Base-by-base conservation (phyloP, 441 rosid genomes). In the Gossypium davidsonii region DNA sequence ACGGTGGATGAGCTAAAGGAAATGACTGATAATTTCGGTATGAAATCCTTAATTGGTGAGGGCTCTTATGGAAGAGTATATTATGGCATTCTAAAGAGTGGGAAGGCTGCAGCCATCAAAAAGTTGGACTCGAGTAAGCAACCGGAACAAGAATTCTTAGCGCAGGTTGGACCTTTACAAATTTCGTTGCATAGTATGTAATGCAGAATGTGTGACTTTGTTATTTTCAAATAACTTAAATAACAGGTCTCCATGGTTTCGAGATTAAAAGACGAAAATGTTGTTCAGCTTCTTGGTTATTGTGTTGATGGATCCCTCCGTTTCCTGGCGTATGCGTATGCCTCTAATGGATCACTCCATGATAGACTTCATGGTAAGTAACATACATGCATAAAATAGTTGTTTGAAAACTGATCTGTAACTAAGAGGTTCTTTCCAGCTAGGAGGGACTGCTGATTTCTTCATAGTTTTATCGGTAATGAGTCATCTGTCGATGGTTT, bases 61-160 rank as follows among this genome's bases (percentile, higher is more conserved):
- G 89, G 94, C 14, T 86, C 90, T 0, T 83, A 82, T 61, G 94
- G 90, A 75, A 81, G 87, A 81, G 88, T 89, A n/a, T 85, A 83
- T 72, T 73, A 80, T 17, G 91, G 87, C 80, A 77, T 86, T 74
- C 81, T 89, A 17, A 83, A 73, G 52, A 85, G 61, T 59, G 94
- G 88, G 39, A 81, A 74, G 71, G 81, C 86, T 2, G 83, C 80
- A 48, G 90, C 91, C 15, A 83, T 89, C 37, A 89, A 89, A 83
- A 89, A 86, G 73, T 75, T 85, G 71, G 91, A 87, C 80, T 85
- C 87, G 42, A 86, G 87, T 73, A 86, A 81, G 82, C 91, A 86
- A 78, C 90, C 90, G 0, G 86, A 82, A 68, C 84, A 79, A 79
- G 90, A 87, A 63, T 78, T 86, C 65, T 85, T 77, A 26, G 82